These are phyloP conservation scores for Juncus inflexus DNA, from an alignment of 176 grass and related monocot species.

Conservation along the genomic window DNA sequence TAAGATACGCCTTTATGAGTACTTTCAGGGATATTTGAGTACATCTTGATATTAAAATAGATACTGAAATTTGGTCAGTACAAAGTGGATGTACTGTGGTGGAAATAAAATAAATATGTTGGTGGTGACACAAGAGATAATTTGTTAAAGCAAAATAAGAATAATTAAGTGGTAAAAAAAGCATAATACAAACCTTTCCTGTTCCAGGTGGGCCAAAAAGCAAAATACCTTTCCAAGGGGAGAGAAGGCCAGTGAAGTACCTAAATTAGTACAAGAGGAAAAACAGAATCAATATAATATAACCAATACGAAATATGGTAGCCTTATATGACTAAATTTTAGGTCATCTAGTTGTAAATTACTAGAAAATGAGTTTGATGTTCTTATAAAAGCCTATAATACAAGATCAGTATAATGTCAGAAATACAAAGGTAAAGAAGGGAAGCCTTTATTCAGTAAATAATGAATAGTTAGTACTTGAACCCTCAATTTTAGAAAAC, in stretches of 20 bases:
- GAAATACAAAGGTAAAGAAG: neutral
- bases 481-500: neutral
- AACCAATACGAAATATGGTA: no score
- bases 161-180: no score
- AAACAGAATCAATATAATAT: no score
- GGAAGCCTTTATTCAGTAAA: no score
- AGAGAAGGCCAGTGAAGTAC: constrained; percentile 49
- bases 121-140: no score
- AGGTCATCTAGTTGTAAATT: neutral
- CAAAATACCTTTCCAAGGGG: constrained; percentile 58
- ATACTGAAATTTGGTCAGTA: neutral
- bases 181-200: constrained; percentile 40
- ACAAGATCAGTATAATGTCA: neutral
- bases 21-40: neutral
- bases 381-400: neutral
- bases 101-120: no score
- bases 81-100: no score
- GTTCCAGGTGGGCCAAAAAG: constrained; percentile 51
- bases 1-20: neutral
- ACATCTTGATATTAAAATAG: neutral
- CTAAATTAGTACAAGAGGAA: neutral
- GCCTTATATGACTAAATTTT: no score
- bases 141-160: no score
- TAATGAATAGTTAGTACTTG: neutral
- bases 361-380: neutral